Conservation (phyloP, 176 grass and related monocot genomes). For the Aegilops longissima region DNA sequence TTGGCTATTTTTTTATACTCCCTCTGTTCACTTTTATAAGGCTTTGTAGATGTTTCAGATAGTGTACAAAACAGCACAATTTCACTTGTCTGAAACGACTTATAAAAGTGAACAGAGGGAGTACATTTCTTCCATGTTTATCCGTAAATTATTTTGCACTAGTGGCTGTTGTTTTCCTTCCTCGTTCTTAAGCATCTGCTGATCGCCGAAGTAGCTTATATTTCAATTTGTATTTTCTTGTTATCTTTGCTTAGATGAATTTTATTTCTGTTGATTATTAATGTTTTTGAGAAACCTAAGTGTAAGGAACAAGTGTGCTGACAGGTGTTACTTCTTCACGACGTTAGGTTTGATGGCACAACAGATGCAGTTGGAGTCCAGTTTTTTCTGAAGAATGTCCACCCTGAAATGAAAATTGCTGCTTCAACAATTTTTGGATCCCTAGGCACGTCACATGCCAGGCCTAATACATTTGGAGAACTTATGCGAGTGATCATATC, state of each 20-base stretch:
- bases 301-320: background rate
- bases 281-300: background rate
- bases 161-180: background rate
- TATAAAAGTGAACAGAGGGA: too few species aligned
- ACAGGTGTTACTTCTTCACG: conserved; percentile 1
- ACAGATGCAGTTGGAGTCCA: conserved; percentile 79
- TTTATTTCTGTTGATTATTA: background rate
- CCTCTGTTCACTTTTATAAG: too few species aligned
- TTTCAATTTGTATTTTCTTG: background rate
- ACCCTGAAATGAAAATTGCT: conserved; percentile 57
- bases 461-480: conserved; percentile 91
- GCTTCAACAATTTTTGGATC: conserved; percentile 69
- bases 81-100: too few species aligned
- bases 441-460: conserved; percentile 33
- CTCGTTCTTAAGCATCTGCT: background rate
- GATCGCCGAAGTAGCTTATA: background rate
- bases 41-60: too few species aligned
- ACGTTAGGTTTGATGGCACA: conserved; percentile 74
- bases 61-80: too few species aligned
- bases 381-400: conserved; percentile 88
- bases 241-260: background rate
- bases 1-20: background rate
- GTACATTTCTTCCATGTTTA: background rate
- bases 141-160: background rate
- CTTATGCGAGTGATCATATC: conserved; percentile 71